Percentiles rank a stretch among this genome's conserved stretches.
Conservation (phyloP, 176 grass and related monocot species). For the Carex myosuroides region DNA sequence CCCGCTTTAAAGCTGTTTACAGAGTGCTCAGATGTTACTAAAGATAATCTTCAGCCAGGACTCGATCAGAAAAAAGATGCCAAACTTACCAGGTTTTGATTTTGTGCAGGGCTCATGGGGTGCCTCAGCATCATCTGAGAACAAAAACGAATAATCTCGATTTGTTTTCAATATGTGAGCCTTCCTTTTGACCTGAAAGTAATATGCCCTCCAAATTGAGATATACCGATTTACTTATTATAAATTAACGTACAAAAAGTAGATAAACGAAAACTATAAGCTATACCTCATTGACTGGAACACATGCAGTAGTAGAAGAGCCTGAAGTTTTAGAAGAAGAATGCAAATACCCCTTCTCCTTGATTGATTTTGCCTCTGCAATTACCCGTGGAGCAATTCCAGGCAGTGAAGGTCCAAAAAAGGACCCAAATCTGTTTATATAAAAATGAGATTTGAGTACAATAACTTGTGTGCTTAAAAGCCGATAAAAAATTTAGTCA, state of each 20-base stretch:
- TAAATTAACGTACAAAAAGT: not conserved
- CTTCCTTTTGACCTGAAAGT: conserved; percentile 57
- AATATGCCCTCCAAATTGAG: conserved; percentile 31
- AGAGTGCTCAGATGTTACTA: not conserved
- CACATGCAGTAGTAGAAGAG: conserved; percentile 18
- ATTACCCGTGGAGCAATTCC: conserved; percentile 59
- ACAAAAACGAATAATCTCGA: conserved; percentile 65
- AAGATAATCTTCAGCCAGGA: not conserved
- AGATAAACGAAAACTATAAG: conserved; percentile 1
- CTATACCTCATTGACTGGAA: conserved; percentile 43
- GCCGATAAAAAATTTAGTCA: not conserved
- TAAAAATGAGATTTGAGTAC: not conserved
- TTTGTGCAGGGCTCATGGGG: conserved; percentile 12
- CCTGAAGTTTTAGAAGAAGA: conserved; percentile 20
- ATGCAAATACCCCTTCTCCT: conserved; percentile 28
- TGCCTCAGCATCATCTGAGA: conserved; percentile 58
- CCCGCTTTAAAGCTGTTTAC: not conserved
- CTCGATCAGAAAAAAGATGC: not conserved
- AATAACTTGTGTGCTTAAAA: not conserved
- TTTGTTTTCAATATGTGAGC: conserved; percentile 52
- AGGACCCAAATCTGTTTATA: conserved; percentile 54
- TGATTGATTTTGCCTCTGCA: conserved; percentile 39
- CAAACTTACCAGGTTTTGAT: conserved; percentile 56
- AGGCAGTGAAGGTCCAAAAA: conserved; percentile 68
- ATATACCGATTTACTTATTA: conserved; percentile 16